Evolutionary conservation across 2,329 filamentous ascomycete genomes (phyloP), one percentile per base, ranked within the genome.

Genomic region (Alternaria longipes): DNA sequence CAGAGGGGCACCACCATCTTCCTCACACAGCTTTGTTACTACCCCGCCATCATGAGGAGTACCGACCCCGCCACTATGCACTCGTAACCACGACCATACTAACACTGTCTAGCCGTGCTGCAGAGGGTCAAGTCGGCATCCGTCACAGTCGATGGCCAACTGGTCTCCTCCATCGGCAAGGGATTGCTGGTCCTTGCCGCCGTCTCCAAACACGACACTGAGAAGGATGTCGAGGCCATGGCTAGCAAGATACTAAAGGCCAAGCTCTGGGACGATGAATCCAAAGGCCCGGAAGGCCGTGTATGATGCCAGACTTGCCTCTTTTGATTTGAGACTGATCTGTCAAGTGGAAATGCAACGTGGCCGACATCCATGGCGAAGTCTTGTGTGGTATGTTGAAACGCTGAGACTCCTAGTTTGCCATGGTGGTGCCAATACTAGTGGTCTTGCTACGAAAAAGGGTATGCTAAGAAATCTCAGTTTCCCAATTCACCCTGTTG

Each of bases 61-160:
- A 64, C 62, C 18, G 22, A 38, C 54, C 64, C 56, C 51, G 63
- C 59, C 55, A 28, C 46, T 22, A 20, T 52, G 55, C 56, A 42
- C 22, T 20, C 20, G 34, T 30, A 40, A 51, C 28, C 32, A 54
- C 44, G 28, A 36, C 62, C 60, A 56, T 60, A 78, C 68, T 62
- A 52, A 70, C 61, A 54, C 60, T 61, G 54, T 54, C 51, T 54
- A 97, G 95, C 93, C 55, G 92, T 99, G 62, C 83, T 98, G 54
- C 95, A 99, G 81, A 88, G 95, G 67, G 95, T 99, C 53, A 88
- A 97, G 62, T 98, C 94, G 44, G 94, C 94, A 62, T 97, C 94
- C 8, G 95, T 99, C 71, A 95, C 93, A 1, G 94, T 99, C 54
- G 94, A 99, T 76, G 91, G 92, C 74, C 86, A 97, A 76, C 82